Evolutionary conservation across 2,329 filamentous ascomycete genomes (phyloP).

Genomic region (Dothiorella sarmentorum): DNA sequence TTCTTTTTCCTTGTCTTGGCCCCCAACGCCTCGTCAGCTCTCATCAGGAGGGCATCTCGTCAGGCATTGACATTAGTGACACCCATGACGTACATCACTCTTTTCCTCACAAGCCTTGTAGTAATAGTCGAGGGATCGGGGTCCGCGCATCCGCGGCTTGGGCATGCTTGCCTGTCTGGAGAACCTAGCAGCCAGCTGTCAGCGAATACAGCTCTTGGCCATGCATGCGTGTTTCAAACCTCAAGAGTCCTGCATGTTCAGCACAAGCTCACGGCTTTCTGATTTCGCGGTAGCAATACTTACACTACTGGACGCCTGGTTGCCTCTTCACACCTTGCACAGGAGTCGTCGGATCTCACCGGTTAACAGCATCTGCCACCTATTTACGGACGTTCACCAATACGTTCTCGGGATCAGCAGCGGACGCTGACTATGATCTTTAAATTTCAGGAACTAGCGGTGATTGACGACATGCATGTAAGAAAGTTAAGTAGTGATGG

Average conservation of each 20-base stretch:
- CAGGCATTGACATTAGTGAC: not conserved
- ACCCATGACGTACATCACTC: not conserved
- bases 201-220: not conserved
- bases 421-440: no score
- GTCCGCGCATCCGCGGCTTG: not conserved
- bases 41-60: not conserved
- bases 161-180: not conserved
- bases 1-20: not conserved
- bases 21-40: not conserved
- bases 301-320: not conserved
- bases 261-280: not conserved
- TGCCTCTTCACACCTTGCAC: no score
- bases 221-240: not conserved
- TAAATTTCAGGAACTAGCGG: no score
- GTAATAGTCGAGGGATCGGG: not conserved
- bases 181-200: not conserved
- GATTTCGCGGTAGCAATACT: not conserved
- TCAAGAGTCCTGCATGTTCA: not conserved
- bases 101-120: conserved; percentile 2
- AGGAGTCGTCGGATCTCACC: no score
- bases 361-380: no score
- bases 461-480: no score
- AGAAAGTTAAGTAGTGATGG: no score
- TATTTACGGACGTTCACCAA: no score
- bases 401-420: no score